Evolutionary conservation across 345 rosid genomes (phyloP), one percentile per base, ranked within the genome.

Genomic region (Iberis pinnata): DNA sequence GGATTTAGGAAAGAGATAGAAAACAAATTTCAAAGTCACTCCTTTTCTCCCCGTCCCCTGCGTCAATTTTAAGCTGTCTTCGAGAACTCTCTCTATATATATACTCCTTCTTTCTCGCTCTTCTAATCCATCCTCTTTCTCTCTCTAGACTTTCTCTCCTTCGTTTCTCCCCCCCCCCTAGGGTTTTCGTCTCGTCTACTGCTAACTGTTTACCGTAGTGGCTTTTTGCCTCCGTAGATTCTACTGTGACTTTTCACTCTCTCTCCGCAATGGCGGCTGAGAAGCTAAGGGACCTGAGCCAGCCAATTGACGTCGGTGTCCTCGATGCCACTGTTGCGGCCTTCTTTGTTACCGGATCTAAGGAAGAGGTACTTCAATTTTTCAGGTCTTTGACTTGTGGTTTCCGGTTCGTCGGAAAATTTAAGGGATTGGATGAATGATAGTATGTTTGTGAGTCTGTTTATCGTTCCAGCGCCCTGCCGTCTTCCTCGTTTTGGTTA

Each of bases 331-430:
- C 99, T 46, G 97, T 93, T 54, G 88, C 94, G 37, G 99, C 99
- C 59, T 93, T 93, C 78, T 93, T 88, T n/a, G 99, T 96, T 71
- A 93, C 99, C 61, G 97, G 99, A 93, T 93, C 99, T 73, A 93
- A 93, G 45, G 94, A 88, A 40, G 99, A 93, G 97, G 99, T 93
- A 17, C n/a, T 53, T 60, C 62, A 33, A 46, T 61, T 61, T 68
- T 40, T 56, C 57, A 39, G 58, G 12, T 27, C 12, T 42, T 25
- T 49, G 26, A 47, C 55, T 44, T 48, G 27, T 43, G n/a, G n/a
- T n/a, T n/a, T n/a, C n/a, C n/a, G n/a, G n/a, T n/a, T n/a, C 53
- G 11, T 33, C 52, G 16, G 58, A 10, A 8, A 33, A 7, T 49
- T 60, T 14, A 13, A 20, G 37, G 43, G 31, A 39, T 15, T 27